Evolutionary conservation across 306 rosid species (phyloP), one percentile per base, ranked within the genome.

Genomic region (Trifolium repens): DNA sequence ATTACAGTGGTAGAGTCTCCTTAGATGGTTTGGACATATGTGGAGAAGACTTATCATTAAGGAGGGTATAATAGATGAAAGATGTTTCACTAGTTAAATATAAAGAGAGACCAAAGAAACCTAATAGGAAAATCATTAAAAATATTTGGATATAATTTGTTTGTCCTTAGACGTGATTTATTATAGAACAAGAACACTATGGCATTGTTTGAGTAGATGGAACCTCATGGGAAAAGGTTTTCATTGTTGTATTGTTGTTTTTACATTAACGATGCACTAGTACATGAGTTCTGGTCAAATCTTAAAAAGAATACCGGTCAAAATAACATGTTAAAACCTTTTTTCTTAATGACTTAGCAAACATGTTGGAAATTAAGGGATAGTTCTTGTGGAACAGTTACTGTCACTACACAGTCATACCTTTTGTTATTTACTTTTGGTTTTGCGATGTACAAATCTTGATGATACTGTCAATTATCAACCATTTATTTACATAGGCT

Each of bases 401-500:
- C 47, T 67, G 49, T 49, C 30, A 24, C 11, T 44, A 9, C 13
- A 12, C 49, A 26, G 30, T 32, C 34, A 47, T 58, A 17, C 19
- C 59, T 42, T 13, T 72, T 58, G 64, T 35, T 79, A 24, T 65
- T 73, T 65, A 19, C 16, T 57, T 77, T 58, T 69, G 19, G 7
- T 22, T 73, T 78, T 17, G 55, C 65, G 10, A 37, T 58, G 53
- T 24, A 35, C 14, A 52, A 2, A 46, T 53, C 67, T 72, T 65
- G 62, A 17, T 26, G 14, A 65, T 58, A 67, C 13, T 19, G 19
- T 59, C 39, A n/a, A 46, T 46, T 46, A 19, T 15, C 3, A 3
- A 69, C 50, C 22, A 9, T 49, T 50, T 39, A 63, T 53, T 52
- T 71, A 10, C 16, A 40, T 32, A 34, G 81, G 74, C 46, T 47